These are phyloP conservation scores for Trichoderma sp. DNA, from an alignment of 2,329 filamentous ascomycete species.

Conservation along the genomic window DNA sequence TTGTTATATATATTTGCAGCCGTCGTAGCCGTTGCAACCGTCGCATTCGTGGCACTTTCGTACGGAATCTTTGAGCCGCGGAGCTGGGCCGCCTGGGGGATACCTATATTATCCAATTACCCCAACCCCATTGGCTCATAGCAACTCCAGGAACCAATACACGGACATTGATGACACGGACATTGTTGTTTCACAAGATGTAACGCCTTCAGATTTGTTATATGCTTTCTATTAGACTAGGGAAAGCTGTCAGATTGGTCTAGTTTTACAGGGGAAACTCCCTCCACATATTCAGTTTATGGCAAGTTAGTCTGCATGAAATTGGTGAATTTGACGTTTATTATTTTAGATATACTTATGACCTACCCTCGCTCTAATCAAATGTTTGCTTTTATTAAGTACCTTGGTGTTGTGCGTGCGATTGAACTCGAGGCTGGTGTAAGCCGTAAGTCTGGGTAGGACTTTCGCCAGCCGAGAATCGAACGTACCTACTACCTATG, in stretches of 20 bases:
- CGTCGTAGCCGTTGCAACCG: too few species aligned
- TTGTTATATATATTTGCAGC: too few species aligned
- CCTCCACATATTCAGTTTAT: neutral
- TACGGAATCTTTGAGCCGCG: too few species aligned
- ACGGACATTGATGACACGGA: neutral
- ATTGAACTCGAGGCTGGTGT: neutral
- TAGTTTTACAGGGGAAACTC: neutral
- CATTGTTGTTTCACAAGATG: neutral
- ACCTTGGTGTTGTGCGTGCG: neutral
- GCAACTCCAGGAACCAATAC: neutral
- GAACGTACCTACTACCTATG: too few species aligned
- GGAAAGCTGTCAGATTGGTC: accelerated
- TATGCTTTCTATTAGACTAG: neutral
- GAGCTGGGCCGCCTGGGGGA: too few species aligned
- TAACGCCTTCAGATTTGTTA: neutral
- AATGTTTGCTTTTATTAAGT: neutral
- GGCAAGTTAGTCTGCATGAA: neutral
- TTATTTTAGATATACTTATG: neutral
- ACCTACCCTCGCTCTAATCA: neutral
- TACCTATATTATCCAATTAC: too few species aligned
- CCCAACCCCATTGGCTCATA: too few species aligned
- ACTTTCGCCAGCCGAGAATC: too few species aligned
- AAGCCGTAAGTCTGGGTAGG: neutral
- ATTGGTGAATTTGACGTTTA: too few species aligned
- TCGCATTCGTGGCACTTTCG: too few species aligned